Evolutionary conservation across 1,139 yeast genomes (phyloP), one percentile per base, ranked within the genome.

Genomic region (Suhomyces coccinellae): DNA sequence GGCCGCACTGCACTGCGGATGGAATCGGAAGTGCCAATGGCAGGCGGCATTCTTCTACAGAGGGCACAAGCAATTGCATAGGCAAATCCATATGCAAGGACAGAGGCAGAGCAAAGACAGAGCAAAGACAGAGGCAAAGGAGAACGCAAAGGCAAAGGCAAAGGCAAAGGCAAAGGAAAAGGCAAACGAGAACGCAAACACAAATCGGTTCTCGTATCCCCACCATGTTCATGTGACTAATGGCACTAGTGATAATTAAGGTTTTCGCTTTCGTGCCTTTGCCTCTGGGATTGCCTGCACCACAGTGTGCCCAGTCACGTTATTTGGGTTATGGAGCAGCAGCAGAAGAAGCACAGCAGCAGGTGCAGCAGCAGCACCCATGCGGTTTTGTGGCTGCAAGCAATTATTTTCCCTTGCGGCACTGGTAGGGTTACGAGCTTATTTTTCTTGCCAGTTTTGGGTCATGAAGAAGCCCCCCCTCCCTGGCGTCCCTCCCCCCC

Each of bases 151-250:
- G 29, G 29, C n/a, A 26, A 26, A n/a, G 29, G 6, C n/a, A 22
- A 9, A 22, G 26, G 26, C 9, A 13, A n/a, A n/a, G 36, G 27
- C 35, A 9, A 11, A 33, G 13, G 27, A 7, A 20, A 20, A 20
- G 8, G 24, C 24, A 20, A 20, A 20, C 8, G 36, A 29, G 4
- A 12, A 15, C 11, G 20, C 30, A 13, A 4, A 13, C 16, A 9
- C 13, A 11, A 12, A 27, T 24, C 29, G 22, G n/a, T 34, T 15
- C 36, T 34, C 36, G 36, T 34, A 34, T 34, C 36, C 36, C 26
- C 36, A 22, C 28, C 11, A 24, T 15, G 36, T 26, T 22, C 36
- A 34, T 34, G 36, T 34, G 36, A 34, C 36, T 34, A 34, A 34
- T 22, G 11, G 28, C 28, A 8, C 36, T 34, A 34, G 36, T 27